Conservation (phyloP, 768 basidiomycete genomes). For the Lentinula sp. region DNA sequence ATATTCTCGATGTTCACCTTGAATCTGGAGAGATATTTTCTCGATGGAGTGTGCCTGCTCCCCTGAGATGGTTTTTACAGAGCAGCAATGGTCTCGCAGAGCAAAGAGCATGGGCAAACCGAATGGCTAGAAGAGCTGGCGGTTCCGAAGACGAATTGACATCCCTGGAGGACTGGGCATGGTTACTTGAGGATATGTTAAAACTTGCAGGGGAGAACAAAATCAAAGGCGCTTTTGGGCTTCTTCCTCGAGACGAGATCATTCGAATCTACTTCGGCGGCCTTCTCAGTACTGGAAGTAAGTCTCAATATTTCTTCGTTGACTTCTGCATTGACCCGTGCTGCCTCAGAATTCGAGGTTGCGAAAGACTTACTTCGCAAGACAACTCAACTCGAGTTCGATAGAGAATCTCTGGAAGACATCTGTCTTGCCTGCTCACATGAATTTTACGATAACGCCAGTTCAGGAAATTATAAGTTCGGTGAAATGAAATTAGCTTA, state of each 20-base stretch:
- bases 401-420: conserved; percentile 53
- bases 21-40: conserved; percentile 90
- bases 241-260: conserved; percentile 66
- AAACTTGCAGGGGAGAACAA: conserved; percentile 67
- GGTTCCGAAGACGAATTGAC: conserved; percentile 46
- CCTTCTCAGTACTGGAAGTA: conserved; percentile 80
- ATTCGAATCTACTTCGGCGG: conserved; percentile 83
- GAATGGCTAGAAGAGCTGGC: conserved; percentile 73
- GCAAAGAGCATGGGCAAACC: conserved; percentile 81
- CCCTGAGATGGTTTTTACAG: conserved; percentile 87
- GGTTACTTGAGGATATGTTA: conserved; percentile 85
- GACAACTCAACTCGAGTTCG: conserved; percentile 38
- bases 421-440: conserved; percentile 76
- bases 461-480: conserved; percentile 82
- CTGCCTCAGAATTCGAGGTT: conserved; percentile 52
- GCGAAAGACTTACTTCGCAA: conserved; percentile 55
- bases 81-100: conserved; percentile 58
- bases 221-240: conserved; percentile 74
- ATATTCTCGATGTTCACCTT: conserved; percentile 90
- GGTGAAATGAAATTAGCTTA: conserved; percentile 98
- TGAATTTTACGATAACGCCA: conserved; percentile 95
- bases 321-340: conserved; percentile 8
- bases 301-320: conserved; percentile 28
- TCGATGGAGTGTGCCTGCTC: conserved; percentile 79
- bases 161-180: conserved; percentile 76